These are phyloP conservation scores for Backusella liffmaniae DNA, from an alignment of 192 early-diverging fungal genomes.

Conservation along the genomic window DNA sequence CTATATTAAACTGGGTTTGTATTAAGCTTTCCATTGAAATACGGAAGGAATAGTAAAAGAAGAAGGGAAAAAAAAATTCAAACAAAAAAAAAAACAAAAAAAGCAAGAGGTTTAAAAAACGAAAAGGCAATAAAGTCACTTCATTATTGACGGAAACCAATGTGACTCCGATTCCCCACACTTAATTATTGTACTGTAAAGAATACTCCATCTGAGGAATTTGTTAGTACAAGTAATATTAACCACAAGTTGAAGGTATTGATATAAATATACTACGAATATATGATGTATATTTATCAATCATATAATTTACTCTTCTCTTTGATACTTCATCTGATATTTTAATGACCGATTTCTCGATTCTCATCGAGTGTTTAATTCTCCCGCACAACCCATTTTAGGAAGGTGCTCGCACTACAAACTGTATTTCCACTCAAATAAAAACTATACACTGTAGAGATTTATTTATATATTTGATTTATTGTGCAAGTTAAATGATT, in stretches of 20 bases:
- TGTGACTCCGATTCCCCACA: constrained; percentile 4
- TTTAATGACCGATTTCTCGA: neutral
- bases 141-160: neutral
- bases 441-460: too few relatives aligned
- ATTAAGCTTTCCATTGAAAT: constrained; percentile 1
- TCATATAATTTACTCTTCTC: neutral
- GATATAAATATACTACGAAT: neutral
- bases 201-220: neutral
- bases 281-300: neutral
- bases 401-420: neutral
- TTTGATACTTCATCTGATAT: neutral
- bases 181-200: neutral
- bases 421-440: neutral
- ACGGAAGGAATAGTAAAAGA: neutral
- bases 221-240: neutral
- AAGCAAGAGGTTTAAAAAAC: neutral
- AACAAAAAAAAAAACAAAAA: neutral
- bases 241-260: neutral
- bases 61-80: neutral
- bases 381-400: neutral
- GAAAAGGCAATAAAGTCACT: neutral
- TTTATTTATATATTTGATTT: neutral
- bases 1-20: neutral
- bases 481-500: neutral
- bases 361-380: neutral